Evolutionary conservation across 495 filamentous ascomycete species (phyloP).

Genomic region (Xanthoparmelia taractica): DNA sequence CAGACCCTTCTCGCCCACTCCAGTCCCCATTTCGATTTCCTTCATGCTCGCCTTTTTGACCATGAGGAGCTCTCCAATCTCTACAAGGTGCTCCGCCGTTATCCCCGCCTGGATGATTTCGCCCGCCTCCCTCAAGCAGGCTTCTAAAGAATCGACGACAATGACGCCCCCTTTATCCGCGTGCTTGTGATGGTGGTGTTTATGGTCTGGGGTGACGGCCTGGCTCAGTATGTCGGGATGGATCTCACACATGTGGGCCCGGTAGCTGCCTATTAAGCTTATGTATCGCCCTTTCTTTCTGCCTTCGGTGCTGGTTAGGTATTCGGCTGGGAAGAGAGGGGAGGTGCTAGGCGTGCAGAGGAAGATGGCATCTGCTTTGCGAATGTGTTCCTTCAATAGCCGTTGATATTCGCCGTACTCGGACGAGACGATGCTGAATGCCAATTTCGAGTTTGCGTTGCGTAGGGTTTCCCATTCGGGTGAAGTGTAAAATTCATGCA

Average conservation of each 20-base stretch:
- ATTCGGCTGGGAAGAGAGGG: constrained; percentile 56
- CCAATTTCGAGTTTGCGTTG: constrained; percentile 52
- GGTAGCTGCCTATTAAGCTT: constrained; percentile 76
- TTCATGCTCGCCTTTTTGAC: constrained; percentile 43
- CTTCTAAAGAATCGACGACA: constrained; percentile 74
- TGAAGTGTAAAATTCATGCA: constrained; percentile 46
- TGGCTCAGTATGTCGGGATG: constrained; percentile 65
- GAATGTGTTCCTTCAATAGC: constrained; percentile 57
- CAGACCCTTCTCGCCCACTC: constrained; percentile 47
- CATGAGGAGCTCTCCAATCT: constrained; percentile 81
- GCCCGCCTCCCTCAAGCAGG: constrained; percentile 76
- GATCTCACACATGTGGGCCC: constrained; percentile 76
- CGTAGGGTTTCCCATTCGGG: constrained; percentile 43
- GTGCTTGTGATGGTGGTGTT: constrained; percentile 62
- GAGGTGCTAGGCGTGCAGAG: constrained; percentile 59
- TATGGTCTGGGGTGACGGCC: constrained; percentile 49
- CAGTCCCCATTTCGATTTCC: constrained; percentile 34
- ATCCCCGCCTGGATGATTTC: constrained; percentile 79
- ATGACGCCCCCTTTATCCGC: constrained; percentile 65
- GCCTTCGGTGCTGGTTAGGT: constrained; percentile 60
- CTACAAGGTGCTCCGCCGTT: constrained; percentile 63
- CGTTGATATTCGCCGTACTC: constrained; percentile 63
- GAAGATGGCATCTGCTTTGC: constrained; percentile 69
- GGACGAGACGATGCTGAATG: constrained; percentile 63
- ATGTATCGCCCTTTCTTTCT: constrained; percentile 70